Percentiles rank a stretch among this genome's conserved stretches.
Evolutionary conservation across 306 rosid genomes (phyloP).

Genomic region (Comarum palustre): DNA sequence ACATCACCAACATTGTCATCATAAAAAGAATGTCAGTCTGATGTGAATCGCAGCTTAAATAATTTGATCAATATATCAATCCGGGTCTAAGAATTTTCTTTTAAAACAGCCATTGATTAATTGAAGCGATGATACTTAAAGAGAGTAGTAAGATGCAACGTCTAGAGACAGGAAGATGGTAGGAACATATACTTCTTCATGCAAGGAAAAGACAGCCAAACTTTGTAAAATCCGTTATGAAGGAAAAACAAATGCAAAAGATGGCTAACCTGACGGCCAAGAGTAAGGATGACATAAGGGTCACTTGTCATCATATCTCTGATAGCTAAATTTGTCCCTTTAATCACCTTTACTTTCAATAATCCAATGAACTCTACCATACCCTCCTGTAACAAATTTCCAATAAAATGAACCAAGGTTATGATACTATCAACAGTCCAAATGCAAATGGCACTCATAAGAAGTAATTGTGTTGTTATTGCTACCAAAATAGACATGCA

Average conservation of each 20-base stretch:
- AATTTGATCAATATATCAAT: background rate
- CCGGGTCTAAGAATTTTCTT: background rate
- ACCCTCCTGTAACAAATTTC: constrained; percentile 64
- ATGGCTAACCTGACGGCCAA: constrained; percentile 77
- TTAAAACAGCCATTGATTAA: background rate
- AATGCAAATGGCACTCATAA: background rate
- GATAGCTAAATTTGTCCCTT: constrained; percentile 84
- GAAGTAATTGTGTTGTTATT: background rate
- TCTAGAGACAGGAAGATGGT: background rate
- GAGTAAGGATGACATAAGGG: constrained; percentile 85
- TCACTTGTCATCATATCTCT: constrained; percentile 97
- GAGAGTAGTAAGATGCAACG: background rate
- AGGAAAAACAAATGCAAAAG: constrained; percentile 15
- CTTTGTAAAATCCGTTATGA: constrained; percentile 6
- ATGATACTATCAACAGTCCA: background rate
- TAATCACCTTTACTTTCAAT: constrained; percentile 84
- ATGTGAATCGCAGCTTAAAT: background rate
- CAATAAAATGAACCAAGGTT: constrained; percentile 34
- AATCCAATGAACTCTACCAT: constrained; percentile 89
- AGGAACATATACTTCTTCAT: background rate
- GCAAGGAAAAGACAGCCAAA: background rate
- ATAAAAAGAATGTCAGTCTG: constrained; percentile 1
- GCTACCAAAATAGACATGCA: background rate
- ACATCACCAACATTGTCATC: constrained; percentile 27
- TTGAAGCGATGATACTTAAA: background rate